These are phyloP conservation scores for Gossypium herbaceum DNA, from an alignment of 345 rosid species.

Conservation along the genomic window DNA sequence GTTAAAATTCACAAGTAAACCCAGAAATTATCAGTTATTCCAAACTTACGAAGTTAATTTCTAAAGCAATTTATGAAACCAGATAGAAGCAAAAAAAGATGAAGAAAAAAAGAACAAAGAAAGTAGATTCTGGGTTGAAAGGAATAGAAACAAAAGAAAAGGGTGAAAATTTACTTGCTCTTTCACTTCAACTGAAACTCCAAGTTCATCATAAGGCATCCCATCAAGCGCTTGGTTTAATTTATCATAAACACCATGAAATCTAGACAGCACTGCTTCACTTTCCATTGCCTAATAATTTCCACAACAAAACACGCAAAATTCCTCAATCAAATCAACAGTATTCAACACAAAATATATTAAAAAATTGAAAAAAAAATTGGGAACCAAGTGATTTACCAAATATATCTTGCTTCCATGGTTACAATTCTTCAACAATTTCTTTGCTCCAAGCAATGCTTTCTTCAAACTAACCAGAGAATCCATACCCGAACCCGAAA, in stretches of 20 bases:
- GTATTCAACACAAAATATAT: background rate
- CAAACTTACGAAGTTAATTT: background rate
- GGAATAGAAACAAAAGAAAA: background rate
- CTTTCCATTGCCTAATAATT: slow-evolving; percentile 53
- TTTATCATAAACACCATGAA: slow-evolving; percentile 48
- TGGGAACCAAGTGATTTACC: slow-evolving; percentile 25
- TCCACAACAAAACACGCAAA: background rate
- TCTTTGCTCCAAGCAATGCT: slow-evolving; percentile 42
- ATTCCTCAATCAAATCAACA: background rate
- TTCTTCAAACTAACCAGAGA: slow-evolving; percentile 36
- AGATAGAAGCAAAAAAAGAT: background rate
- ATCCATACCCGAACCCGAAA: slow-evolving; percentile 10
- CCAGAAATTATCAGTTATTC: background rate
- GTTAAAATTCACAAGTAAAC: background rate
- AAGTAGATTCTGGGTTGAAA: background rate
- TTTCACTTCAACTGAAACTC: slow-evolving; percentile 52
- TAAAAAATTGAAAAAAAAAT: background rate
- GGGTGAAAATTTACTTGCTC: slow-evolving; percentile 41
- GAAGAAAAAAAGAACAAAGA: background rate
- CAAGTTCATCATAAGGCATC: slow-evolving; percentile 40
- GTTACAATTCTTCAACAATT: slow-evolving; percentile 52
- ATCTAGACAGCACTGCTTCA: slow-evolving; percentile 48
- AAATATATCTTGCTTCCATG: slow-evolving; percentile 60
- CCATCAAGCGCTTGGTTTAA: slow-evolving; percentile 45
- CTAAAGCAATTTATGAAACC: background rate